Evolutionary conservation across 169 alveolate genomes (phyloP), one percentile per base, ranked within the genome.

Genomic region (Eimeria tenella): DNA sequence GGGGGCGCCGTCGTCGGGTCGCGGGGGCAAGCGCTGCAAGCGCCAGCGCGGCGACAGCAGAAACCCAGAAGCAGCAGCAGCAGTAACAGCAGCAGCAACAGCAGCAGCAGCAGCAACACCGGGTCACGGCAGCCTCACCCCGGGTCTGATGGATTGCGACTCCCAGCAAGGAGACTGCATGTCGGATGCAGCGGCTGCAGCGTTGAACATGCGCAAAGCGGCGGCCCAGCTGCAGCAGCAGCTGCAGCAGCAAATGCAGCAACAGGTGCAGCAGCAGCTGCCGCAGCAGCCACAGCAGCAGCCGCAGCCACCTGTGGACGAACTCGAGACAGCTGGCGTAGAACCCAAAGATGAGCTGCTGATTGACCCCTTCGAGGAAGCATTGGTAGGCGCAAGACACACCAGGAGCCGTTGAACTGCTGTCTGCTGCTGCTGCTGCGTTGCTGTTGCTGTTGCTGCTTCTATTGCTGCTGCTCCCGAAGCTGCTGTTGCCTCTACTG

Each of bases 141-240:
- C 86, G 23, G 58, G 86, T 8, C 63, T 49, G 0, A 75, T 75
- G 50, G 86, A 75, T 19, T 10, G 11, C 31, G 86, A 75, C 86
- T 49, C 86, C 21, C 86, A 75, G 63, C 86, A 75, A 62, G 86
- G 56, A 5, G 60, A 73, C 56, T 1, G 21, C 84, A 13, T 17
- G n/a, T 10, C 53, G 23, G 83, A 75, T 31, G 65, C 86, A 42
- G 86, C 65, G 49, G 86, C 63, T 15, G 65, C 86, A 49, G 86
- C 62, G 21, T 50, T 71, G 10, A 65, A 65, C 82, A 25, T 23
- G 82, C 82, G 82, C 56, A 21, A 21, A 23, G 82, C 82, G 23
- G 82, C 55, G 60, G 86, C 60, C 17, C 86, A 75, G 63, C 65
- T 49, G 86, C 86, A 75, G 86, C 86, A 42, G 63, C 86, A 19